These are phyloP conservation scores for Entrophospora sp. DNA, from an alignment of 192 early-diverging fungal genomes.

Conservation along the genomic window DNA sequence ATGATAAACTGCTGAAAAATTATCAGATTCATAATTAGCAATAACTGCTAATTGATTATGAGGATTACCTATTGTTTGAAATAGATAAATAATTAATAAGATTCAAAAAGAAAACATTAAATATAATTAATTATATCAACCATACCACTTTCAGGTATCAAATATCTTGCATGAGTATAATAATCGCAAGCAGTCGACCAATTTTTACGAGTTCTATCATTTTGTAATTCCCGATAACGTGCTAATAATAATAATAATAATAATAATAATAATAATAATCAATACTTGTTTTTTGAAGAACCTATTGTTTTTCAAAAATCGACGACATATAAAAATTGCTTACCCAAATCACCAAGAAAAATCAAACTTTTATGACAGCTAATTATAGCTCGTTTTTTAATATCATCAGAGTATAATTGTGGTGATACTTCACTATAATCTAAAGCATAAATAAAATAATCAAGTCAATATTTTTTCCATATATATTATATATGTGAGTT, in stretches of 20 bases:
- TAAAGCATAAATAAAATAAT: background rate
- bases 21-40: slow-evolving; percentile 42
- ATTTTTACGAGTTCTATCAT: slow-evolving; percentile 46
- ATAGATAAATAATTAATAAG: too few species aligned
- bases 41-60: slow-evolving; percentile 75
- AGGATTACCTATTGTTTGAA: slow-evolving; percentile 41
- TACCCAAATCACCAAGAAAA: slow-evolving; percentile 61
- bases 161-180: slow-evolving; percentile 50
- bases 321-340: too few species aligned
- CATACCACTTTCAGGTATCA: slow-evolving; percentile 46
- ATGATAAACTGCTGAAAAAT: slow-evolving; percentile 38
- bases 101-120: too few species aligned
- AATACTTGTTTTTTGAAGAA: too few species aligned
- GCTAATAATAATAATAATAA: slow-evolving; percentile 29
- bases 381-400: slow-evolving; percentile 28
- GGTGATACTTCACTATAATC: slow-evolving; percentile 24
- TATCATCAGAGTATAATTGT: background rate
- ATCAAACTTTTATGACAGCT: slow-evolving; percentile 49
- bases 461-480: too few species aligned
- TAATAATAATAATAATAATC: too few species aligned
- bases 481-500: background rate
- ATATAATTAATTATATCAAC: too few species aligned
- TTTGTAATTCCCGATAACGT: slow-evolving; percentile 52
- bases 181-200: slow-evolving; percentile 50
- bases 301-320: too few species aligned